Percentiles rank a stretch among this genome's conserved stretches.
Evolutionary conservation across 345 rosid species (phyloP).

Genomic region (Rubroshorea leprosula): DNA sequence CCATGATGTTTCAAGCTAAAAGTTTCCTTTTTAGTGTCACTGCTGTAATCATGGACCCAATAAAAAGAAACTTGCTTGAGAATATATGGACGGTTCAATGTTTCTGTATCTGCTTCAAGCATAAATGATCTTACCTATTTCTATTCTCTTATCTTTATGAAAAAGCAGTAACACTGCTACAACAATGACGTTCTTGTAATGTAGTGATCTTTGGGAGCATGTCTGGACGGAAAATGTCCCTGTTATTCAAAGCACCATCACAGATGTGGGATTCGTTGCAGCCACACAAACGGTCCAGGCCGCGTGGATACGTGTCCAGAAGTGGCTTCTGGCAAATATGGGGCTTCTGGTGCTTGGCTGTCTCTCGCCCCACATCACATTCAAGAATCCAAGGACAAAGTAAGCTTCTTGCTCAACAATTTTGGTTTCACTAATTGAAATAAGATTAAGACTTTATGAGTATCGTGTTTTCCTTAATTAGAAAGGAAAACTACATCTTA

Average conservation of each 20-base stretch:
- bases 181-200: neutral
- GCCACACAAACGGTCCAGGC: conserved; percentile 16
- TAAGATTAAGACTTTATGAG: too few species aligned
- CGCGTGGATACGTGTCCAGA: neutral
- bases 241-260: neutral
- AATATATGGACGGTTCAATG: neutral
- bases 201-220: conserved; percentile 7
- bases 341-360: conserved; percentile 4
- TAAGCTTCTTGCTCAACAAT: too few species aligned
- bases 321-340: neutral
- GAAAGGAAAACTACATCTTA: too few species aligned
- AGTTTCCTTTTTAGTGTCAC: neutral
- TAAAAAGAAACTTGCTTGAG: neutral
- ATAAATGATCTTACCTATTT: neutral
- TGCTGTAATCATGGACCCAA: neutral
- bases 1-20: too few species aligned
- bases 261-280: conserved; percentile 6
- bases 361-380: conserved; percentile 5
- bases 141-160: neutral
- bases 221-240: neutral
- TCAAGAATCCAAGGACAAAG: neutral
- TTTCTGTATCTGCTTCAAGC: too few species aligned
- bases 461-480: too few species aligned
- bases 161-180: neutral
- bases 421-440: too few species aligned